phyloP scores from a whole-genome alignment of 345 rosid genomes.

The Citrus unshiu region DNA sequence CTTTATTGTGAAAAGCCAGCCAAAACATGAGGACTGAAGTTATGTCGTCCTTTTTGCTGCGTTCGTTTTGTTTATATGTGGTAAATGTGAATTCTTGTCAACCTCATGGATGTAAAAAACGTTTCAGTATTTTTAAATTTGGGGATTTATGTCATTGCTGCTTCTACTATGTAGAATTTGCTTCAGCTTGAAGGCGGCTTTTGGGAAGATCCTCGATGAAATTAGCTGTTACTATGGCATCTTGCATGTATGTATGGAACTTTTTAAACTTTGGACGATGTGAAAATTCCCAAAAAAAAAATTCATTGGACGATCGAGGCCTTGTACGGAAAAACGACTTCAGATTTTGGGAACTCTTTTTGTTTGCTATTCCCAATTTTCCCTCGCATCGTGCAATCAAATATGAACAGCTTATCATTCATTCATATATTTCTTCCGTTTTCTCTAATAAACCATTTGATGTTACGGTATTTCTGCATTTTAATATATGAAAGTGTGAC shows the following conservation, averaged over 20 bases:
- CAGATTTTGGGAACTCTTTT: no score
- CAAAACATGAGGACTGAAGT: constrained; percentile 18
- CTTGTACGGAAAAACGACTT: no score
- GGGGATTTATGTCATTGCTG: not conserved
- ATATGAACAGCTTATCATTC: no score
- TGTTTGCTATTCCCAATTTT: no score
- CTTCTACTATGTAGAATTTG: not conserved
- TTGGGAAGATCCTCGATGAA: not conserved
- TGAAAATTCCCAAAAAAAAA: no score
- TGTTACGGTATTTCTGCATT: no score
- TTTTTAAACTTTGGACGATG: no score
- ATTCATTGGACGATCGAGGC: no score
- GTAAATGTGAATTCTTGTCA: not conserved
- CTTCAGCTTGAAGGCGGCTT: not conserved
- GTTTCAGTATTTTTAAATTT: not conserved
- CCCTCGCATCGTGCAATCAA: no score
- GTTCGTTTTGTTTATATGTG: not conserved
- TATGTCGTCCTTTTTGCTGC: not conserved
- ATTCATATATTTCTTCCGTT: no score
- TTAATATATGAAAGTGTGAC: no score
- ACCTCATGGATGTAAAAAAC: not conserved
- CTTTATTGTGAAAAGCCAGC: constrained; percentile 42
- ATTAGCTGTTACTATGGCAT: not conserved
- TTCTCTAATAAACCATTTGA: no score
- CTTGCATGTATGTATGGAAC: not conserved